phyloP scores from a whole-genome alignment of 2,329 filamentous ascomycete genomes.

The Aureobasidium uvarum region DNA sequence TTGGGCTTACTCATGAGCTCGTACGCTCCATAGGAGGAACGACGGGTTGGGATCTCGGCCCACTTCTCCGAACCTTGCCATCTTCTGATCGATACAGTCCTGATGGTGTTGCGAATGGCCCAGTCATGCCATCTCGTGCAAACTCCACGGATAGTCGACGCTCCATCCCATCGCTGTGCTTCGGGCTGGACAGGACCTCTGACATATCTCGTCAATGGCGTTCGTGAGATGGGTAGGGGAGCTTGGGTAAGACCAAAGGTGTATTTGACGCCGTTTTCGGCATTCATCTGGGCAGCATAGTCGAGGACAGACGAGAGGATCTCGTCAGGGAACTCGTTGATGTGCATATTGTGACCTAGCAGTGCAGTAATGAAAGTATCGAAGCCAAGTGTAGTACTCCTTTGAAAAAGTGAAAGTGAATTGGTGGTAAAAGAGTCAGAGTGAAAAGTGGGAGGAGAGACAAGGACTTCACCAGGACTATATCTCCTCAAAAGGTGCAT shows the following conservation, averaged over 20 bases:
- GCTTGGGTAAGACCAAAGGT: conserved; percentile 55
- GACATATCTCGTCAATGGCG: conserved; percentile 50
- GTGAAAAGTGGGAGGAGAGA: neutral
- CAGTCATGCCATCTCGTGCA: conserved; percentile 55
- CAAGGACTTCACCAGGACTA: conserved; percentile 13
- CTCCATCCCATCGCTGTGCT: conserved; percentile 53
- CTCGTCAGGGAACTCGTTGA: conserved; percentile 54
- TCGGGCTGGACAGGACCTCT: conserved; percentile 53
- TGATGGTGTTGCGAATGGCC: conserved; percentile 52
- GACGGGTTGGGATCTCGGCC: conserved; percentile 48
- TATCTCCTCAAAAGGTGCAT: conserved; percentile 20
- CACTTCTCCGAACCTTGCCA: conserved; percentile 56
- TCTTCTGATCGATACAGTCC: conserved; percentile 52
- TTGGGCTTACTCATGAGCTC: conserved; percentile 50
- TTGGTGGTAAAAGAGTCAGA: neutral
- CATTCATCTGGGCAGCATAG: conserved; percentile 49
- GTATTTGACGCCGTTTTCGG: conserved; percentile 48
- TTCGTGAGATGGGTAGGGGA: conserved; percentile 47
- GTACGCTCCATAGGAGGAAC: conserved; percentile 46
- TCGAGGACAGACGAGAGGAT: conserved; percentile 53
- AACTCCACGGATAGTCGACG: conserved; percentile 49
- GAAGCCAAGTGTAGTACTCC: conserved; percentile 7
- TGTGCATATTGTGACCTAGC: conserved; percentile 33
- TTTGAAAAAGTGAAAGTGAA: neutral
- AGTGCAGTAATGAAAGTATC: neutral